Evolutionary conservation across 305 asterid genomes (phyloP).

Genomic region (Euphrasia arctica): DNA sequence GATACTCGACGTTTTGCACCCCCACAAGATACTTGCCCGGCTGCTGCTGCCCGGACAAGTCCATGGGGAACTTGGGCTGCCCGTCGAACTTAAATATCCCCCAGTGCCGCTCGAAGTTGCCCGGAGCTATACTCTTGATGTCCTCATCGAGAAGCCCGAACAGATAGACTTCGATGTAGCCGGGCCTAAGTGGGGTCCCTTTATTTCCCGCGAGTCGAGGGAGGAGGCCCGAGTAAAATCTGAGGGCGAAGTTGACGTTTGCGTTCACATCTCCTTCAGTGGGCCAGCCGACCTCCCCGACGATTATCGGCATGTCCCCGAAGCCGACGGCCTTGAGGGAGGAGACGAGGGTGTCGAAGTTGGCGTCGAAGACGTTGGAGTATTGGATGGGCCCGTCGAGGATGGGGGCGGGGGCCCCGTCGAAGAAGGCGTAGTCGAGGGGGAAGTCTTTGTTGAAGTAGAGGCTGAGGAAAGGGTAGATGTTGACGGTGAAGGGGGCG

Average conservation of each 20-base stretch:
- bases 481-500: slow-evolving; percentile 89
- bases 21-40: slow-evolving; percentile 62
- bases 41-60: slow-evolving; percentile 44
- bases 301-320: slow-evolving; percentile 71
- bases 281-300: slow-evolving; percentile 99
- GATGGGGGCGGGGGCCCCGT: slow-evolving; percentile 65
- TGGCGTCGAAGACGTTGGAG: slow-evolving; percentile 91
- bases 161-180: slow-evolving; percentile 76
- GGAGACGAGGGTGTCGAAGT: slow-evolving; percentile 84
- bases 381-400: slow-evolving; percentile 53
- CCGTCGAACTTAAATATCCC: slow-evolving; percentile 93
- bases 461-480: slow-evolving; percentile 90
- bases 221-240: slow-evolving; percentile 85
- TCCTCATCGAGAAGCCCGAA: slow-evolving; percentile 96
- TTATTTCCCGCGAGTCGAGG: slow-evolving; percentile 69
- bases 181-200: slow-evolving; percentile 94
- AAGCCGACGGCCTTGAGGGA: slow-evolving; percentile 44
- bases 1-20: slow-evolving; percentile 72
- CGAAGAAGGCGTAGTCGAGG: slow-evolving; percentile 62
- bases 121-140: slow-evolving; percentile 81
- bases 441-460: not conserved
- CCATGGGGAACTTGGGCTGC: slow-evolving; percentile 93
- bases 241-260: slow-evolving; percentile 52
- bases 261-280: slow-evolving; percentile 78
- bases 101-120: slow-evolving; percentile 95